Evolutionary conservation across 805 yeast species (phyloP).

Genomic region (Priceomyces melissophilus): DNA sequence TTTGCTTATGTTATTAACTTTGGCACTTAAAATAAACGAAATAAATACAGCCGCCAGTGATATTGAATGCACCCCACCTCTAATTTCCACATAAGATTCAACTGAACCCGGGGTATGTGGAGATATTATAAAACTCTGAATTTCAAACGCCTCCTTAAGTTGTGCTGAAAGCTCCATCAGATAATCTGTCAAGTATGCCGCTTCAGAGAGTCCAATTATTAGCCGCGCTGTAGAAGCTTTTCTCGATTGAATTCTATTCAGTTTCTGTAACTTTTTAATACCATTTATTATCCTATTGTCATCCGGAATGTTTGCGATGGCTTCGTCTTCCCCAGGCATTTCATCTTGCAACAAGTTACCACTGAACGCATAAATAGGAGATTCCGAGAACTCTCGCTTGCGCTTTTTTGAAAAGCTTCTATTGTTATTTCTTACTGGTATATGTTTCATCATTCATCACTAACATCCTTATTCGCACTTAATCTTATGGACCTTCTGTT

Average conservation of each 20-base stretch:
- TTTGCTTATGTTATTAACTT: constrained; percentile 22
- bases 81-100: constrained; percentile 28
- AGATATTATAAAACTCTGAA: constrained; percentile 20
- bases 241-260: not conserved
- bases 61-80: constrained; percentile 21
- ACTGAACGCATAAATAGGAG: not conserved
- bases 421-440: not conserved
- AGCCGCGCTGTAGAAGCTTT: constrained; percentile 9
- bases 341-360: constrained; percentile 5
- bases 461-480: too few relatives aligned
- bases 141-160: constrained; percentile 18
- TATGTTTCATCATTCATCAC: constrained; percentile 2
- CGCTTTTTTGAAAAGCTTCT: constrained; percentile 4
- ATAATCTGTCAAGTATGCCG: constrained; percentile 17
- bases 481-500: too few relatives aligned
- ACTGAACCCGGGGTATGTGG: constrained; percentile 20
- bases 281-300: constrained; percentile 22
- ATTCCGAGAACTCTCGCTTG: constrained; percentile 4
- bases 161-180: constrained; percentile 8
- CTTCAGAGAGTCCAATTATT: constrained; percentile 22
- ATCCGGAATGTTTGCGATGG: constrained; percentile 16
- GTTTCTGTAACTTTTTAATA: constrained; percentile 15
- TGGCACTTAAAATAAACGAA: constrained; percentile 22
- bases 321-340: not conserved
- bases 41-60: constrained; percentile 24